Percentiles rank a stretch among this genome's conserved stretches.
These are phyloP conservation scores for Platismatia glauca DNA, from an alignment of 495 filamentous ascomycete genomes.

Conservation along the genomic window DNA sequence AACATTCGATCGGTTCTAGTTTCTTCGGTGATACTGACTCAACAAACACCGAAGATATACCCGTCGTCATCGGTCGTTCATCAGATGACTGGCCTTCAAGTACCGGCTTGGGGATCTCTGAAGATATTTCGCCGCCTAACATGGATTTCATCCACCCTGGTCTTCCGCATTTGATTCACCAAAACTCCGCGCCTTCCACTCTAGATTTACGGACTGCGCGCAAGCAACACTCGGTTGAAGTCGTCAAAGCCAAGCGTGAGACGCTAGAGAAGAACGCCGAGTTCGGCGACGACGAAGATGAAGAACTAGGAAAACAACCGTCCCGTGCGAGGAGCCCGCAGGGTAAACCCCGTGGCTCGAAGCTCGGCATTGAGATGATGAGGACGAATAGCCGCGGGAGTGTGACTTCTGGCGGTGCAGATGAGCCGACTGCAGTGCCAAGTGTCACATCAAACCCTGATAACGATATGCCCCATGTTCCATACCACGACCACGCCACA, in stretches of 20 bases:
- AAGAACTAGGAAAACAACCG: slow-evolving; percentile 62
- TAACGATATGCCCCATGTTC: slow-evolving; percentile 2
- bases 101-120: slow-evolving; percentile 63
- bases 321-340: slow-evolving; percentile 52
- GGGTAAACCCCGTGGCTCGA: slow-evolving; percentile 49
- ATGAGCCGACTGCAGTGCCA: slow-evolving; percentile 9
- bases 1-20: slow-evolving; percentile 79
- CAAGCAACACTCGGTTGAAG: slow-evolving; percentile 67
- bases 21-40: slow-evolving; percentile 79
- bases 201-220: slow-evolving; percentile 50
- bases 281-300: slow-evolving; percentile 87
- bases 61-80: slow-evolving; percentile 63
- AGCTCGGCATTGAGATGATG: slow-evolving; percentile 92
- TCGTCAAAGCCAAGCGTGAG: slow-evolving; percentile 65
- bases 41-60: slow-evolving; percentile 66
- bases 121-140: slow-evolving; percentile 18
- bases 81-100: slow-evolving; percentile 64
- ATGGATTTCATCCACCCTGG: slow-evolving; percentile 18
- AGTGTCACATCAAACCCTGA: slow-evolving; percentile 2
- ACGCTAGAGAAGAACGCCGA: slow-evolving; percentile 71
- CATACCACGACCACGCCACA: neutral
- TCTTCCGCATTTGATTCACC: slow-evolving; percentile 47
- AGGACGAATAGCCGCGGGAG: slow-evolving; percentile 86
- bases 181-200: slow-evolving; percentile 58
- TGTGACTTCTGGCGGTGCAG: slow-evolving; percentile 43